Evolutionary conservation across 306 rosid genomes (phyloP), one percentile per base, ranked within the genome.

Genomic region (Corylus avellana): DNA sequence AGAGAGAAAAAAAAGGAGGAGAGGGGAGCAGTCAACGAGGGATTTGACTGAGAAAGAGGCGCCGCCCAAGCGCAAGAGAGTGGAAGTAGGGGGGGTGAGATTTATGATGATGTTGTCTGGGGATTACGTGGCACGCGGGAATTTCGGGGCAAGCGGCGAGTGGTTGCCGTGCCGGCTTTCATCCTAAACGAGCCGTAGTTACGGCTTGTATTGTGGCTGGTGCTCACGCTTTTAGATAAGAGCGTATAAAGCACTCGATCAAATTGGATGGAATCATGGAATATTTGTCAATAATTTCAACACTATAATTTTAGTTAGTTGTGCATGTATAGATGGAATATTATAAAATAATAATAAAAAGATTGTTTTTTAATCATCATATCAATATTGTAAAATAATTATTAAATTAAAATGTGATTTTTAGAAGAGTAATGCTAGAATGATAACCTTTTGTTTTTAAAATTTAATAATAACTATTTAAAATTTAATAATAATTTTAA

Each of bases 131-230:
- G 86, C 89, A 70, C 29, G 82, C 82, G 85, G 87, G 73, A 85
- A 70, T 76, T 85, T 78, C 89, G 87, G 86, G 89, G 82, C 84
- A 85, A 81, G 83, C 84, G 89, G 81, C 82, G 77, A 72, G 47
- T 74, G 70, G 69, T 70, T 77, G 46, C 64, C 49, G 72, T 85
- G 91, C 89, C 89, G 89, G 87, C 91, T 78, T 80, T 81, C 73
- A 83, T 59, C 86, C 73, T 54, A 68, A 75, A 77, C 85, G 55
- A 17, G 80, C 81, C 86, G 83, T 66, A 74, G 39, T 82, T 80
- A 72, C 84, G 78, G 82, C 84, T 73, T 8, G 29, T 69, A 7
- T 48, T 70, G 22, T 69, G 10, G 35, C 3, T 50, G 1, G 22
- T 69, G 53, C 63, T 47, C 13, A 54, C 44, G 37, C 64, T 58